These are phyloP conservation scores for Helotiales sp. DNA, from an alignment of 2,329 filamentous ascomycete species.

Conservation along the genomic window DNA sequence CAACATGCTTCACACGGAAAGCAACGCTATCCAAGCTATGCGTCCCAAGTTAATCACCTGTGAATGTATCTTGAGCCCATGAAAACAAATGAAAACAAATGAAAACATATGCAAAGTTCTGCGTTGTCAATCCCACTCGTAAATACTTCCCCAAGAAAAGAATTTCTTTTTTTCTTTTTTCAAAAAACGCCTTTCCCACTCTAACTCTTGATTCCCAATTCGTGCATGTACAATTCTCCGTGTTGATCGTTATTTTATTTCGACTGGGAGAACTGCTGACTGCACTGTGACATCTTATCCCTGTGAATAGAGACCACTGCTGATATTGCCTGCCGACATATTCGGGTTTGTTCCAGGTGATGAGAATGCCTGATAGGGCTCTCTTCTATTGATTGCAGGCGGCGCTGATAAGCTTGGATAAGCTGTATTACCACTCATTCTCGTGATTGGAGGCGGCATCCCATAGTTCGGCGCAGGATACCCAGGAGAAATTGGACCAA, in stretches of 20 bases:
- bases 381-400: neutral
- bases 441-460: neutral
- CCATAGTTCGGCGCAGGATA: neutral
- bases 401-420: neutral
- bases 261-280: neutral
- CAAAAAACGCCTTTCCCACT: neutral
- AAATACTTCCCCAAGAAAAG: neutral
- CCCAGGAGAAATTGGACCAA: neutral
- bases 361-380: neutral
- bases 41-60: neutral
- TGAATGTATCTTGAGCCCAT: neutral
- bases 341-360: neutral
- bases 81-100: neutral
- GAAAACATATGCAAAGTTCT: neutral
- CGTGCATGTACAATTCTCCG: neutral
- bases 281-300: neutral
- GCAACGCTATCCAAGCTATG: neutral
- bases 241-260: neutral
- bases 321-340: conserved; percentile 8
- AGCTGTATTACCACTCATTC: neutral
- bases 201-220: neutral
- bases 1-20: conserved; percentile 9
- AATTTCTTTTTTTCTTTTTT: neutral
- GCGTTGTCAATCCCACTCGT: neutral
- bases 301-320: conserved; percentile 3